Base-by-base conservation (phyloP, 768 basidiomycete genomes). In the Amanita pseudoporphyria region DNA sequence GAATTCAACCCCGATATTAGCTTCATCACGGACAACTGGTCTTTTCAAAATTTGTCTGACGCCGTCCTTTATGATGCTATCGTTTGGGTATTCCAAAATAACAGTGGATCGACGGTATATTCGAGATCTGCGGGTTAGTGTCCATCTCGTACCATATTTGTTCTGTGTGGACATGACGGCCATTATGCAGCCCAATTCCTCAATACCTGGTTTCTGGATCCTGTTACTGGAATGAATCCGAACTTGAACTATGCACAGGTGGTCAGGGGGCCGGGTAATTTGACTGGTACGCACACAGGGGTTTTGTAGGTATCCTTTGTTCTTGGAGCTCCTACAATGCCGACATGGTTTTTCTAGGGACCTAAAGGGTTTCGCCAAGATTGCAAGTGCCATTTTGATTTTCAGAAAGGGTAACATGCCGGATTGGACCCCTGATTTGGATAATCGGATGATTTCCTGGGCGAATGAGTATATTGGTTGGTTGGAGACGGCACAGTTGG, bases 1-100 rank as follows among this genome's bases (percentile, higher is more conserved):
- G 62, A 68, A 47, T 80, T 84, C 60, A 82, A 82, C 60, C 82
- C 83, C 1, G 83, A 84, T 54, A 73, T 67, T 2, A 74, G 76
- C 14, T 61, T 71, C 14, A 67, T 84, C 52, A 71, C 81, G 61
- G 68, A 81, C 54, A 71, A 76, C 39, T 77, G 76, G 40, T 66
- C 67, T 14, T 79, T 84, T 62, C 67, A 73, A 38, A 69, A 67
- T 46, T 59, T 84, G 53, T 68, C 81, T 1, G 77, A 84, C 57
- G 74, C 78, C 1, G 68, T 78, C n/a, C 67, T 81, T 33, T 81
- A 78, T 67, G 81, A 81, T 57, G 64, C 77, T 0, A 60, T 84
- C 28, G 72, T 81, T 0, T 82, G 71, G 69, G 67, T 66, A 10
- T 60, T 82, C n/a, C 47, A 48, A 24, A 39, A 31, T 14, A 39